Evolutionary conservation across 345 rosid species (phyloP).

Genomic region (Ceriops tagal): DNA sequence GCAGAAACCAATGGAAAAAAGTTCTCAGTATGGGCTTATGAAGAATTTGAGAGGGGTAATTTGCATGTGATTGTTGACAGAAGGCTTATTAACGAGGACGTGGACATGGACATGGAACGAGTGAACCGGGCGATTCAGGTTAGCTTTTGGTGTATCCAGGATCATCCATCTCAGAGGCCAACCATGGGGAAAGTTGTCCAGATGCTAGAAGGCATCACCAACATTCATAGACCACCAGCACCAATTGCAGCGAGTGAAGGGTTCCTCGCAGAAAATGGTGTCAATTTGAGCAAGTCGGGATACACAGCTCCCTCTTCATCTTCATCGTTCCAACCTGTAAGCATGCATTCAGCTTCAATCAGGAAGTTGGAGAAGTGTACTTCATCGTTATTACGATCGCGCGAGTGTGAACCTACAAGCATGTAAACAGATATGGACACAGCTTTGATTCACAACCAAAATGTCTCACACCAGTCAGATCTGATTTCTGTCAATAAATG

Average conservation of each 20-base stretch:
- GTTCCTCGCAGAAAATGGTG: constrained; percentile 31
- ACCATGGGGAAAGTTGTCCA: constrained; percentile 15
- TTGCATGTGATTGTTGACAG: neutral
- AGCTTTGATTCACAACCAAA: neutral
- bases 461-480: neutral
- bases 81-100: neutral
- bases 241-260: constrained; percentile 35
- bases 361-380: constrained; percentile 20
- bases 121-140: constrained; percentile 2
- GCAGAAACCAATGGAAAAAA: constrained; percentile 21
- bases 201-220: constrained; percentile 30
- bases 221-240: constrained; percentile 47
- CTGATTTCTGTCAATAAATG: too few species aligned
- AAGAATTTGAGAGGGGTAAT: constrained; percentile 17
- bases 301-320: constrained; percentile 39
- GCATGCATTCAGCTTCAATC: constrained; percentile 12
- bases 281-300: constrained; percentile 24
- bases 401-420: neutral
- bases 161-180: constrained; percentile 17
- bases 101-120: constrained; percentile 10
- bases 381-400: constrained; percentile 12
- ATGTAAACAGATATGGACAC: neutral
- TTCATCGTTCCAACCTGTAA: constrained; percentile 23
- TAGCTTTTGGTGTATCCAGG: constrained; percentile 20
- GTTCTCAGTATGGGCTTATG: constrained; percentile 32